Base-by-base conservation (phyloP, 305 asterid genomes). In the Plantago coronopus region DNA sequence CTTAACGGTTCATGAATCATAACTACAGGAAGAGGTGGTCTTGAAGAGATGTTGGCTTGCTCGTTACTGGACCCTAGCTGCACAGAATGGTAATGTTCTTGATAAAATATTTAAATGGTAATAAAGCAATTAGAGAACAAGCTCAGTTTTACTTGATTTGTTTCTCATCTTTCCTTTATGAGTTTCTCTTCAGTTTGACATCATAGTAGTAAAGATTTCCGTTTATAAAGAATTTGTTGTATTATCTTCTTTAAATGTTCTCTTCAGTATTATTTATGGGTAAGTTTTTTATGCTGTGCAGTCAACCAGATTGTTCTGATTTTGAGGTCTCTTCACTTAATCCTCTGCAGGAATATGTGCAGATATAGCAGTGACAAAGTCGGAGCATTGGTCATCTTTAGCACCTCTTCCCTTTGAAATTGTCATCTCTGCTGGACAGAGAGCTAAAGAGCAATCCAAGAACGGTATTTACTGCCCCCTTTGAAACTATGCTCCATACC, bases 11-110 rank as follows among this genome's bases (percentile, higher is more conserved):
- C 56, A 64, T 68, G 43, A 18, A 51, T 59, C 57, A 21, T 37
- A 44, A 20, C 61, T 77, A 18, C 67, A 94, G 99, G 99, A 94
- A 84, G 99, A 90, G 79, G 96, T 94, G 62, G 99, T 89, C 70
- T 55, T 94, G 66, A 94, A 94, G 88, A 87, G 97, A 80, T 94
- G 99, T 67, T 94, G 99, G 99, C 97, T 94, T 72, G 89, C 99
- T 78, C 97, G 99, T 61, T 94, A 94, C 61, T 94, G 99, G 99
- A 78, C 90, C 69, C 81, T 94, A 68, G 99, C 97, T 78, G 76
- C 89, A 77, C 87, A 62, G 23, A 80, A 87, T 72, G 99, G 99
- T 94, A 87, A 82, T 77, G 51, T 66, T 9, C 53, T 68, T 67
- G 17, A 50, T 63, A 62, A 45, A 44, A 44, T 57, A 29, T 59